Evolutionary conservation across 73 alveolate species (phyloP).

Genomic region (Paramecium biaurelia): DNA sequence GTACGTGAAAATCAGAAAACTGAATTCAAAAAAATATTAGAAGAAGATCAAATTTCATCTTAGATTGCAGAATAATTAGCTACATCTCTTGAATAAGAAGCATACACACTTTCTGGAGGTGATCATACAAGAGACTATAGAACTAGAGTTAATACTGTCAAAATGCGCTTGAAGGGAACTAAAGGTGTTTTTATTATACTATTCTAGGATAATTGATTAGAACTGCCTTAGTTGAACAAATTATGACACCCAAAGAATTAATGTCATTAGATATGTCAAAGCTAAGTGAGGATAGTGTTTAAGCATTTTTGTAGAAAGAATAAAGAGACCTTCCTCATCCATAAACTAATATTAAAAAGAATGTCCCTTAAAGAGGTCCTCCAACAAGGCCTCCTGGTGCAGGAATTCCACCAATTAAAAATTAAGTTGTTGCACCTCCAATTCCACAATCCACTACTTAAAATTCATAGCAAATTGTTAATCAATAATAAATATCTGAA

Average conservation of each 20-base stretch:
- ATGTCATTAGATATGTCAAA: constrained; percentile 27
- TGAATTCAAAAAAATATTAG: not conserved
- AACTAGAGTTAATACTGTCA: constrained; percentile 40
- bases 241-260: not conserved
- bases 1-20: not conserved
- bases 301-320: not conserved
- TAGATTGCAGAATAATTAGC: constrained; percentile 10
- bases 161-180: constrained; percentile 48
- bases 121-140: constrained; percentile 40
- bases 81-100: not conserved
- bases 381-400: not conserved
- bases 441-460: not conserved
- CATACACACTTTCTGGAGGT: constrained; percentile 19
- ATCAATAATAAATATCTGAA: not conserved
- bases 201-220: constrained; percentile 1
- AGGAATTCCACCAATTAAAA: not conserved
- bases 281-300: constrained; percentile 41
- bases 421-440: not conserved
- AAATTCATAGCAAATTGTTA: not conserved
- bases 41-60: constrained; percentile 8
- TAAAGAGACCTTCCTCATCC: not conserved
- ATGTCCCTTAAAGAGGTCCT: not conserved
- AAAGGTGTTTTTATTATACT: not conserved
- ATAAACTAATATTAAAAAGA: not conserved
- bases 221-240: not conserved